Conservation (phyloP, 2,329 filamentous ascomycete species). For the Xenoacremonium recifei region DNA sequence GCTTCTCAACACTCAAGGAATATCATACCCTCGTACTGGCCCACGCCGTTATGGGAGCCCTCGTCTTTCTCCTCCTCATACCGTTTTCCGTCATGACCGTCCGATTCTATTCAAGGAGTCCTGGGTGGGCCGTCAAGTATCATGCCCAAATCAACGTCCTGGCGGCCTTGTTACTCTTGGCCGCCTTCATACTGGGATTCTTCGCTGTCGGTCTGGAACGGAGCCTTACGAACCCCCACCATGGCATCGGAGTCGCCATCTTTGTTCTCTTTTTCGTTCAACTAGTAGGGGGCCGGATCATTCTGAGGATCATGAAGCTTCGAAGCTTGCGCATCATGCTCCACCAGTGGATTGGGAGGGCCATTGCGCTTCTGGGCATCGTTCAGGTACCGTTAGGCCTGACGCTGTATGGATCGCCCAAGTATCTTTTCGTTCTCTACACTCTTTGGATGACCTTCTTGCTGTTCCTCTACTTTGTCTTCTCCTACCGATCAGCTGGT, state of each 20-base stretch:
- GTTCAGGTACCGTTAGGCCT: constrained; percentile 86
- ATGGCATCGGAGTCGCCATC: constrained; percentile 78
- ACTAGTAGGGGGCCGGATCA: constrained; percentile 65
- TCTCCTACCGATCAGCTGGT: constrained; percentile 67
- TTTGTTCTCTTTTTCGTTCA: constrained; percentile 73
- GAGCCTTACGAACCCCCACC: constrained; percentile 77
- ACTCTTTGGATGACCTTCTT: constrained; percentile 74
- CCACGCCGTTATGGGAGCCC: constrained; percentile 69
- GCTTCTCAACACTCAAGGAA: constrained; percentile 65
- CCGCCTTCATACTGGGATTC: constrained; percentile 72
- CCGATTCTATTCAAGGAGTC: constrained; percentile 65
- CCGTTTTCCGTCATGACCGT: constrained; percentile 72
- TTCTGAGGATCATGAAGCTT: constrained; percentile 50
- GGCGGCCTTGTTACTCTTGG: constrained; percentile 65
- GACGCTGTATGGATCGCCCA: constrained; percentile 88
- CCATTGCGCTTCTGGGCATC: constrained; percentile 77
- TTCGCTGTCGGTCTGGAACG: constrained; percentile 73
- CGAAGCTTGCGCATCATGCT: constrained; percentile 59
- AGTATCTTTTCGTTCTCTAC: constrained; percentile 81
- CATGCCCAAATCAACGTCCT: constrained; percentile 76
- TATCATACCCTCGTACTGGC: constrained; percentile 71
- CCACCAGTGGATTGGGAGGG: constrained; percentile 84
- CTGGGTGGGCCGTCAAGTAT: constrained; percentile 60
- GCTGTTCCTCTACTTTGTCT: constrained; percentile 73
- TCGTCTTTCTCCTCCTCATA: constrained; percentile 73